phyloP scores from a whole-genome alignment of 768 basidiomycete species.

The Kondoa subrosea region DNA sequence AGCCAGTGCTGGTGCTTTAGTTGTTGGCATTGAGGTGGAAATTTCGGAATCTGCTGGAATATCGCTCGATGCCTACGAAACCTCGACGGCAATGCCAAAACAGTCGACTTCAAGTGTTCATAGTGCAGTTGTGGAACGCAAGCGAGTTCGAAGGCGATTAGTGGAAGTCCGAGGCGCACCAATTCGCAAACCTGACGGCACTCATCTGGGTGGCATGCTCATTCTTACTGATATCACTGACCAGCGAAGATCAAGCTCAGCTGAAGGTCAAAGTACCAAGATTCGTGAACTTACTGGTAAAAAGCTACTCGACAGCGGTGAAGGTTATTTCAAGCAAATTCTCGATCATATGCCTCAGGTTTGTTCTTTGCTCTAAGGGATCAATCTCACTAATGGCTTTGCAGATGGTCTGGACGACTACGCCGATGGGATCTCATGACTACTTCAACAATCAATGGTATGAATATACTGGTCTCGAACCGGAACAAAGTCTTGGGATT shows the following conservation, averaged over 20 bases:
- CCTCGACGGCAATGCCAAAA: background rate
- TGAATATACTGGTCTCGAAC: conserved; percentile 21
- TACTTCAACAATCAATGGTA: conserved; percentile 24
- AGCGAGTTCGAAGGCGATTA: conserved; percentile 21
- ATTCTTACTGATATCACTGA: conserved; percentile 17
- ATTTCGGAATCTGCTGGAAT: conserved; percentile 13
- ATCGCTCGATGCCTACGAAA: background rate
- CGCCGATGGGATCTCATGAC: conserved; percentile 17
- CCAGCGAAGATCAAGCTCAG: background rate
- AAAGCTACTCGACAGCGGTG: conserved; percentile 1
- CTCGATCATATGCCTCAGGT: conserved; percentile 24
- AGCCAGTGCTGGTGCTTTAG: conserved; percentile 11
- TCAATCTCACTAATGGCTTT: too few relatives aligned
- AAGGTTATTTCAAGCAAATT: conserved; percentile 13
- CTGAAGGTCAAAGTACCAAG: background rate
- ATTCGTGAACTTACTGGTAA: background rate
- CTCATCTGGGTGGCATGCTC: conserved; percentile 23
- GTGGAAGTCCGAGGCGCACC: conserved; percentile 19
- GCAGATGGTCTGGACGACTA: conserved; percentile 22
- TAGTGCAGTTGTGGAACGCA: conserved; percentile 8
- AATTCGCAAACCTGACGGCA: conserved; percentile 11
- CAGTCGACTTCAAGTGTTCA: background rate
- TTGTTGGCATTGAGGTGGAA: conserved; percentile 24
- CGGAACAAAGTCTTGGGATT: conserved; percentile 20
- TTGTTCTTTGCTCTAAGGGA: too few relatives aligned